Evolutionary conservation across 768 basidiomycete genomes (phyloP), one percentile per base, ranked within the genome.

Genomic region (Mycena metata): DNA sequence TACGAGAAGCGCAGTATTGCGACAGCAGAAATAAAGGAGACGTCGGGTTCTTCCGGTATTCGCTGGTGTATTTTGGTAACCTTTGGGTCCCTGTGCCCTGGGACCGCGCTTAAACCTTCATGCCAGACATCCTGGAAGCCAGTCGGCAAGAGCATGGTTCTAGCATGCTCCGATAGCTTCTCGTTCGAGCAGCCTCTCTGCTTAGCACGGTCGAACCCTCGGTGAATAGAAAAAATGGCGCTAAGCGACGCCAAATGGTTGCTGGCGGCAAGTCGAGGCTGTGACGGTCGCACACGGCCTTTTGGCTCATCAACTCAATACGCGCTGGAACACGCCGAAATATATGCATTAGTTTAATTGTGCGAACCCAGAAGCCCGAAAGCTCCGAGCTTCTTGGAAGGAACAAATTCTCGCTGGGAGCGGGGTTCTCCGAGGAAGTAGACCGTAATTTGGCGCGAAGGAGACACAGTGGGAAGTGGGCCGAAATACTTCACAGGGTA

Each of bases 241-340:
- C 30, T 30, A 30, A 30, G 30, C 30, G 30, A 30, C 30, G 30
- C 30, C 30, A 30, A 30, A 30, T 30, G 30, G 39, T 39, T 39
- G 9, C 39, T 39, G 39, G 11, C 39, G 11, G 39, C 30, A 30
- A 30, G 30, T 30, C 30, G 30, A 30, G 30, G 30, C 30, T 30
- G 39, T 39, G 39, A 10, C 39, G 39, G 39, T 39, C 36, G 35
- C 45, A 30, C 33, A 15, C 42, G 26, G 55, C 10, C 21, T 6
- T 60, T 49, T 33, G 16, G 2, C 39, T 39, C 39, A 60, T 19
- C 57, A 46, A 58, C n/a, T 58, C 11, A 46, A 46, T 58, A 15
- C 57, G 17, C 7, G 30, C 47, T 23, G 60, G 60, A 50, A 60
- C 17, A 60, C 39, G 47, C 60, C 60, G 60, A 57, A 26, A 39